A percentile compares a stretch with the other conserved stretches of the same genome.
Evolutionary conservation across 768 basidiomycete genomes (phyloP).

Genomic region (Trametes punicea): DNA sequence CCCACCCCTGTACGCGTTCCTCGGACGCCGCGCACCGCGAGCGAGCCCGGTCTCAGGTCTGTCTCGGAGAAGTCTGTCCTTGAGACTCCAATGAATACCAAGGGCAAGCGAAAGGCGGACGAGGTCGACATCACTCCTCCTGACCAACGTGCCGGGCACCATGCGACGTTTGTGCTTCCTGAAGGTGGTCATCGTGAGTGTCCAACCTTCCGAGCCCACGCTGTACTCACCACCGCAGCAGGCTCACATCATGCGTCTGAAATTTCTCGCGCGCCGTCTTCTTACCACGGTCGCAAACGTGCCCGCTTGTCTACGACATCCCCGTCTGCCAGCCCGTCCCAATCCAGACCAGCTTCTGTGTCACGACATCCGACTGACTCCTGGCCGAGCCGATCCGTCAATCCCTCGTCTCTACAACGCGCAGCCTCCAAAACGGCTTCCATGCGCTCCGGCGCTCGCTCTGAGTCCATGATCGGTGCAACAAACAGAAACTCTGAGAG

Average conservation of each 20-base stretch:
- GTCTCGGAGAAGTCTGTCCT: slow-evolving; percentile 24
- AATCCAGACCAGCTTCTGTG: slow-evolving; percentile 38
- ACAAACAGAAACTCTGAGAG: slow-evolving; percentile 28
- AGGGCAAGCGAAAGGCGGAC: slow-evolving; percentile 72
- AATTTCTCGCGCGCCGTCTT: slow-evolving; percentile 63
- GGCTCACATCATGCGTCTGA: slow-evolving; percentile 29
- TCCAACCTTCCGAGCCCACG: slow-evolving; percentile 17
- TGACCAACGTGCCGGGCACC: slow-evolving; percentile 49
- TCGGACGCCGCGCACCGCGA: slow-evolving; percentile 23
- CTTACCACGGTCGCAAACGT: slow-evolving; percentile 64
- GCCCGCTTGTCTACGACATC: slow-evolving; percentile 50
- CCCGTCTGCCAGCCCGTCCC: slow-evolving; percentile 32
- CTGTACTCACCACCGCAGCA: slow-evolving; percentile 10
- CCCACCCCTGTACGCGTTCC: slow-evolving; percentile 7
- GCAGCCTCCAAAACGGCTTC: slow-evolving; percentile 14
- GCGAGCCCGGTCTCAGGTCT: slow-evolving; percentile 24
- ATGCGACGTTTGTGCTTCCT: slow-evolving; percentile 60
- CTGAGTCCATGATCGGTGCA: slow-evolving; percentile 5
- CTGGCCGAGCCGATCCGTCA: slow-evolving; percentile 13
- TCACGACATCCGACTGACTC: slow-evolving; percentile 34
- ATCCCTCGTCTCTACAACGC: slow-evolving; percentile 10
- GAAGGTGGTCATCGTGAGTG: slow-evolving; percentile 56
- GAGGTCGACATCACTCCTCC: slow-evolving; percentile 70
- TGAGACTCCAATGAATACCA: slow-evolving; percentile 31
- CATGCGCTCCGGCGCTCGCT: slow-evolving; percentile 11